These are phyloP conservation scores for Copromyces sp. DNA, from an alignment of 495 filamentous ascomycete genomes.

Conservation along the genomic window DNA sequence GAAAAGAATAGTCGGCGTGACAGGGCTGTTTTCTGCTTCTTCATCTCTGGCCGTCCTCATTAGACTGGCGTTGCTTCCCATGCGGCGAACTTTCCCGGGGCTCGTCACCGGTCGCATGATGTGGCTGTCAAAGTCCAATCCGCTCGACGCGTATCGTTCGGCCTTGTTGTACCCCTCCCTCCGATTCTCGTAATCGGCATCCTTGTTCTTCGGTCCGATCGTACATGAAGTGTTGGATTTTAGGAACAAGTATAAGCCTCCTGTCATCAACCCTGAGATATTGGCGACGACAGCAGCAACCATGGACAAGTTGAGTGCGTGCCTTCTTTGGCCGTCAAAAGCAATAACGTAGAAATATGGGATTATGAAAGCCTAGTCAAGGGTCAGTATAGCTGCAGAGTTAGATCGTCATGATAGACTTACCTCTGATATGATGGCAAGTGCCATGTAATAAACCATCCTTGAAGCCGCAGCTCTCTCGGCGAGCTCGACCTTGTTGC, in stretches of 20 bases:
- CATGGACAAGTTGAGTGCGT: constrained; percentile 31
- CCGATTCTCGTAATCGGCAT: constrained; percentile 30
- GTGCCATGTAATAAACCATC: constrained; percentile 38
- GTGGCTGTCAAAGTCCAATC: constrained; percentile 22
- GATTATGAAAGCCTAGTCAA: constrained; percentile 26
- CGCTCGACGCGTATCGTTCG: constrained; percentile 11
- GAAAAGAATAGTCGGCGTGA: constrained; percentile 20
- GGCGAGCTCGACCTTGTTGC: constrained; percentile 30
- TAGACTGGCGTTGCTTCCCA: constrained; percentile 26
- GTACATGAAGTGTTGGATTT: constrained; percentile 33
- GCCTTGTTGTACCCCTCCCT: constrained; percentile 21
- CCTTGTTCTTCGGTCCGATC: constrained; percentile 32
- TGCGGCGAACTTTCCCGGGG: constrained; percentile 16
- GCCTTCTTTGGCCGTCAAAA: constrained; percentile 19
- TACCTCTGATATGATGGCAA: constrained; percentile 34
- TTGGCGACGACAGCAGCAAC: constrained; percentile 39
- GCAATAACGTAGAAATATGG: constrained; percentile 34
- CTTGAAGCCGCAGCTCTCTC: constrained; percentile 33
- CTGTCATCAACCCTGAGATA: constrained; percentile 37
- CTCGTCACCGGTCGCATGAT: constrained; percentile 21
- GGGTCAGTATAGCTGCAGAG: constrained; percentile 7
- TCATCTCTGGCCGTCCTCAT: constrained; percentile 20
- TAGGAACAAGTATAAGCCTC: constrained; percentile 39
- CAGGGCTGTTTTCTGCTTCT: constrained; percentile 7
- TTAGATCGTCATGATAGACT: not conserved